Evolutionary conservation across 108 stramenopile species (phyloP).

Genomic region (Cyclotella baltica): DNA sequence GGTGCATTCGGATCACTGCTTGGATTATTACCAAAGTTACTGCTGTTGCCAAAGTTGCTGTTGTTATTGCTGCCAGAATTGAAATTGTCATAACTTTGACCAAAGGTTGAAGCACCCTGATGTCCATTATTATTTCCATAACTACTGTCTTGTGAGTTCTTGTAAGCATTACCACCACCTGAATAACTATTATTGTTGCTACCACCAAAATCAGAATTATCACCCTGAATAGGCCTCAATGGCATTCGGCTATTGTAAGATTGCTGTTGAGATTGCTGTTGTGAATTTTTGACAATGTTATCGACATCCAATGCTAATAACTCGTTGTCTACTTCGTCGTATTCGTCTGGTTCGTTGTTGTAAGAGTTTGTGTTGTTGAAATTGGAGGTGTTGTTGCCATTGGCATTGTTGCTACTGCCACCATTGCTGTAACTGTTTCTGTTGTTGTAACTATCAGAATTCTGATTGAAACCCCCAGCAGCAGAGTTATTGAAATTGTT

Average conservation of each 20-base stretch:
- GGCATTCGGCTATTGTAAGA: conserved; percentile 6
- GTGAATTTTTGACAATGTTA: conserved; percentile 24
- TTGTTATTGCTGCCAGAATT: conserved; percentile 10
- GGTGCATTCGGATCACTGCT: conserved; percentile 41
- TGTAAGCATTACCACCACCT: not conserved
- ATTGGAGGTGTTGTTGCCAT: not conserved
- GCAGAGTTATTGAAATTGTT: not conserved
- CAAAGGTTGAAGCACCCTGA: conserved; percentile 1
- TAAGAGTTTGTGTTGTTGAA: not conserved
- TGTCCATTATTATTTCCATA: not conserved
- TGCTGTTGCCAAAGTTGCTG: conserved; percentile 6
- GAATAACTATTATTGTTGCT: not conserved
- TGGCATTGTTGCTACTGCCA: not conserved
- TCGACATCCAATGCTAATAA: conserved; percentile 50
- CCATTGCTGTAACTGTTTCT: not conserved
- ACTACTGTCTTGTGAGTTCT: not conserved
- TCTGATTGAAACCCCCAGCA: not conserved
- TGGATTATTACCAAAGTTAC: too few species aligned
- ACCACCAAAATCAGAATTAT: not conserved
- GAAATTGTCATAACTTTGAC: conserved; percentile 19
- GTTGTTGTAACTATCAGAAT: not conserved
- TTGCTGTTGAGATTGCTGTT: not conserved
- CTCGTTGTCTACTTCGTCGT: conserved; percentile 38
- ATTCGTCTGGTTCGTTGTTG: conserved; percentile 26
- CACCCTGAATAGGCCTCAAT: not conserved